Conservation (phyloP, 345 rosid genomes). For the Gossypium longicalyx region DNA sequence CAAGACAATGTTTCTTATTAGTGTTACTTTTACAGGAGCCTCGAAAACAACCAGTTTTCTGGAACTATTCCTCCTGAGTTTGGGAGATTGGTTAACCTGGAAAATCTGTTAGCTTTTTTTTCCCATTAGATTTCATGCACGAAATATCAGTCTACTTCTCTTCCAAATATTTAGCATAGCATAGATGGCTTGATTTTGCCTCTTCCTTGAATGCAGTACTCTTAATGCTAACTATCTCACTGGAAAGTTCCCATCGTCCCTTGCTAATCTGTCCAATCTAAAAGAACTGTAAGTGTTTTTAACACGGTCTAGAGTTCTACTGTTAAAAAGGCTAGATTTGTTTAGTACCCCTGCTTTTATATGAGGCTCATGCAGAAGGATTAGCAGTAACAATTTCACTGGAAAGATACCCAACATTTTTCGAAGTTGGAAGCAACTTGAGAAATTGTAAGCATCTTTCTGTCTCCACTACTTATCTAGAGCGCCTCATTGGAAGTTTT, state of each 20-base stretch:
- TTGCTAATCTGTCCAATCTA: conserved; percentile 18
- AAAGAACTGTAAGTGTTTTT: conserved; percentile 11
- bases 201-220: conserved; percentile 7
- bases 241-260: background rate
- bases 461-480: background rate
- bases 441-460: background rate
- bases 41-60: conserved; percentile 16
- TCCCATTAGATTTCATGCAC: background rate
- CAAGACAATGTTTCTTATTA: background rate
- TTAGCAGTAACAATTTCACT: conserved; percentile 21
- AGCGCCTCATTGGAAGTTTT: background rate
- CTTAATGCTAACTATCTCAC: conserved; percentile 15
- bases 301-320: background rate
- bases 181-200: background rate
- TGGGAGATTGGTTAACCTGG: conserved; percentile 17
- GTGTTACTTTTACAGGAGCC: conserved; percentile 8
- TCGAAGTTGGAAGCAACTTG: conserved; percentile 12
- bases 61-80: conserved; percentile 19
- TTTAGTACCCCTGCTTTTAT: background rate
- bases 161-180: background rate
- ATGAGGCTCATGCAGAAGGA: background rate
- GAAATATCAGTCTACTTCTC: background rate
- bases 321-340: background rate
- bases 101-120: conserved; percentile 12
- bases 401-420: conserved; percentile 18